phyloP scores from a whole-genome alignment of 805 yeast species.

The Candida maesae region DNA sequence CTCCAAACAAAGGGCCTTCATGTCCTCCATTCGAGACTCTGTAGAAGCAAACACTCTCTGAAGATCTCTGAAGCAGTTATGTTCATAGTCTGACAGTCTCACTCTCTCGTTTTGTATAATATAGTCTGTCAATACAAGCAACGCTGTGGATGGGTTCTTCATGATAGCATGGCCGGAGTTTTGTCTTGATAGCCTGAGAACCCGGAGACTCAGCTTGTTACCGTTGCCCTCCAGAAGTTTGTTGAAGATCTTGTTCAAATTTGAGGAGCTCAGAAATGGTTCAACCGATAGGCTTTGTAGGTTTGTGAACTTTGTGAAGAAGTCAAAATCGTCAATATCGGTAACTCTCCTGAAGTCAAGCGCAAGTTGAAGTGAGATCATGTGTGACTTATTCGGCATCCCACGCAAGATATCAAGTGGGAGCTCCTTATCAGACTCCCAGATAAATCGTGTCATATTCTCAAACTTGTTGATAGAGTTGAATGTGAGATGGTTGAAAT shows the following conservation, averaged over 20 bases:
- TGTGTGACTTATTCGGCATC: slow-evolving; percentile 29
- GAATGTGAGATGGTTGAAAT: slow-evolving; percentile 28
- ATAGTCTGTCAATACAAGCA: slow-evolving; percentile 21
- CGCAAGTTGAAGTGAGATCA: slow-evolving; percentile 30
- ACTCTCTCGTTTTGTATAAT: slow-evolving; percentile 17
- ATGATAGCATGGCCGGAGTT: slow-evolving; percentile 15
- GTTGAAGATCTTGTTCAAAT: slow-evolving; percentile 23
- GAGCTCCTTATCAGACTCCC: slow-evolving; percentile 35
- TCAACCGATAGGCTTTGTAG: slow-evolving; percentile 32
- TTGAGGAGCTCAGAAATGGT: slow-evolving; percentile 32
- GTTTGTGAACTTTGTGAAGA: slow-evolving; percentile 26
- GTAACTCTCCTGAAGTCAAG: slow-evolving; percentile 28
- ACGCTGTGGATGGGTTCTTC: slow-evolving; percentile 14
- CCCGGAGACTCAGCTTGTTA: slow-evolving; percentile 9
- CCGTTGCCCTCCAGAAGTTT: slow-evolving; percentile 12
- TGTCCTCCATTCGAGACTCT: slow-evolving; percentile 1
- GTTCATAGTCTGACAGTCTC: slow-evolving; percentile 17
- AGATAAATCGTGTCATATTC: slow-evolving; percentile 23
- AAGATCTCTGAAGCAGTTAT: slow-evolving; percentile 12
- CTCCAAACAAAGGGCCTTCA: slow-evolving; percentile 15
- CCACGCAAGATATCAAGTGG: slow-evolving; percentile 30
- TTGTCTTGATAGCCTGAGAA: slow-evolving; percentile 16
- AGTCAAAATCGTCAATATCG: slow-evolving; percentile 7
- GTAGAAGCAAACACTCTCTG: slow-evolving; percentile 9
- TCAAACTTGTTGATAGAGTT: slow-evolving; percentile 29